These are phyloP conservation scores for Monilinia aucupariae DNA, from an alignment of 2,329 filamentous ascomycete genomes.

Conservation along the genomic window DNA sequence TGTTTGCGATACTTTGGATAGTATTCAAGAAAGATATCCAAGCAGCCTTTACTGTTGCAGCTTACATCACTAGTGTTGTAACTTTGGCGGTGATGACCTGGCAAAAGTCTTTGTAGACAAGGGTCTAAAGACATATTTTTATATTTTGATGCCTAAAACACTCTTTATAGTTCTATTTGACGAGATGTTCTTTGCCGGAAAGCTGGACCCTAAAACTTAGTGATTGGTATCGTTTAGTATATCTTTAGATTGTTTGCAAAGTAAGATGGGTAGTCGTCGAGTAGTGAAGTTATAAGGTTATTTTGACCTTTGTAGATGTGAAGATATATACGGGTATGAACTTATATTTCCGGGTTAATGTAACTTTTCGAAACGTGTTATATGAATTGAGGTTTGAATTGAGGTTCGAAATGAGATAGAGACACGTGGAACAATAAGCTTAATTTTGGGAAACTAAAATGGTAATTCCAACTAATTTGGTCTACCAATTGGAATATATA, in stretches of 20 bases:
- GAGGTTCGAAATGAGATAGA: neutral
- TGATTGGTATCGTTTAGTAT: neutral
- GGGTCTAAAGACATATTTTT: neutral
- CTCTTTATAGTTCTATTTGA: neutral
- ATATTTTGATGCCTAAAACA: neutral
- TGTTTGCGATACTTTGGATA: constrained; percentile 3
- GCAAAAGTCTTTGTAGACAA: constrained; percentile 16
- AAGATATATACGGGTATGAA: neutral
- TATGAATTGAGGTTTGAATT: neutral
- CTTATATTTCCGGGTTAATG: neutral
- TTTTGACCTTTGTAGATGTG: neutral
- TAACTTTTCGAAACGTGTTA: neutral
- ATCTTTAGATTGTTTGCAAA: neutral
- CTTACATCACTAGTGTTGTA: constrained; percentile 20
- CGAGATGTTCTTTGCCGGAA: neutral
- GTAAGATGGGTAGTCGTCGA: neutral
- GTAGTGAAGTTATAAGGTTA: neutral
- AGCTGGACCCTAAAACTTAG: neutral
- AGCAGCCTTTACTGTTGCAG: constrained; percentile 18
- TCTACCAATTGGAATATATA: neutral
- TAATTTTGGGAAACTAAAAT: constrained; percentile 3
- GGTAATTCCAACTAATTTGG: neutral
- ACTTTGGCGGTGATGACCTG: constrained; percentile 20
- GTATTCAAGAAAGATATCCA: constrained; percentile 18
- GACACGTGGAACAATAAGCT: constrained; percentile 4